A percentile compares a stretch with the other conserved stretches of the same genome.
Conservation (phyloP, 2,329 filamentous ascomycete genomes). For the Colletotrichum caudatum region DNA sequence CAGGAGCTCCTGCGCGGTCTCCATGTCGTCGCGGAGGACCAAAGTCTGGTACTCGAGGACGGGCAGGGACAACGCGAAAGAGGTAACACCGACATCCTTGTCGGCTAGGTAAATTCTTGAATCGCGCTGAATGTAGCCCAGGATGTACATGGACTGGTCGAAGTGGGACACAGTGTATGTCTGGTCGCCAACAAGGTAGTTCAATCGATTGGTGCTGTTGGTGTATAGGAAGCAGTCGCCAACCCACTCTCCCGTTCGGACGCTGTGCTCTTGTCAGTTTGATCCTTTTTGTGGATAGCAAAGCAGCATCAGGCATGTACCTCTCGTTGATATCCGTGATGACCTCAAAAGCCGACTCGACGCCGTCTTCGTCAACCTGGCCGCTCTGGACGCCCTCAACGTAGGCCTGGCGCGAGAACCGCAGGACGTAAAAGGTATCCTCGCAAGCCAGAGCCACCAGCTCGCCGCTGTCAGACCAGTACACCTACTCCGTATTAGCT, state of each 20-base stretch:
- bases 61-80: constrained; percentile 88
- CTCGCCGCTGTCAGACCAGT: constrained; percentile 98
- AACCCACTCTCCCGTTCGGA: constrained; percentile 96
- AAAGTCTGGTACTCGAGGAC: constrained; percentile 98
- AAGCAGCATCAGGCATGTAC: constrained; percentile 57
- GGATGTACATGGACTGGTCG: constrained; percentile 92
- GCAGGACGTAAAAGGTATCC: constrained; percentile 92
- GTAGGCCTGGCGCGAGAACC: constrained; percentile 92
- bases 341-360: constrained; percentile 95
- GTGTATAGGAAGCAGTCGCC: constrained; percentile 99
- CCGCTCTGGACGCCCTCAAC: constrained; percentile 84
- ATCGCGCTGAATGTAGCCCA: constrained; percentile 95
- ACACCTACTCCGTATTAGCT: constrained; percentile 70
- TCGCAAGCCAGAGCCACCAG: constrained; percentile 93
- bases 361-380: constrained; percentile 88
- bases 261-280: constrained; percentile 61
- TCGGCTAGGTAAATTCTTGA: constrained; percentile 95
- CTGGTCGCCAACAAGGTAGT: constrained; percentile 97
- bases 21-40: constrained; percentile 93
- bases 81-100: constrained; percentile 93
- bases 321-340: constrained; percentile 95
- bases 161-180: constrained; percentile 98
- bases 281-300: neutral
- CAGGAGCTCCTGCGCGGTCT: constrained; percentile 87
- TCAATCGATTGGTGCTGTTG: constrained; percentile 94